Evolutionary conservation across 2,329 filamentous ascomycete genomes (phyloP).

Genomic region (Teratosphaeria viscida): DNA sequence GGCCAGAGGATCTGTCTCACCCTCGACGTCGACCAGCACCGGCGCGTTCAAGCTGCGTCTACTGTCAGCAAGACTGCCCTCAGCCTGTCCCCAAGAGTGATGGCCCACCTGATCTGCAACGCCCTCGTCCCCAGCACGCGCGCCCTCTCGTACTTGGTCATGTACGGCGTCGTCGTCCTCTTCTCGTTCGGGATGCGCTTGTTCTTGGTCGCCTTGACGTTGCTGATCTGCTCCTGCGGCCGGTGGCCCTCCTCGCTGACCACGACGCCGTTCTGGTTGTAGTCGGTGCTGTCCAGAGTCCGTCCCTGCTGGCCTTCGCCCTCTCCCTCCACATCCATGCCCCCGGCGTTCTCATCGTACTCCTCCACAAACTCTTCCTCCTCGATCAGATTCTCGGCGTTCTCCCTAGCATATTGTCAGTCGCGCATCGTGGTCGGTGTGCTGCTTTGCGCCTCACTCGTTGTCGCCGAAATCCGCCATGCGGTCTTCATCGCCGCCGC

Average conservation of each 20-base stretch:
- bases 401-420: slow-evolving; percentile 14
- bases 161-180: slow-evolving; percentile 88
- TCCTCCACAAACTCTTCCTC: slow-evolving; percentile 46
- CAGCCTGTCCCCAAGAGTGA: not conserved
- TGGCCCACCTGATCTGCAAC: slow-evolving; percentile 74
- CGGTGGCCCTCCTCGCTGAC: slow-evolving; percentile 42
- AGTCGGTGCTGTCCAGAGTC: slow-evolving; percentile 20
- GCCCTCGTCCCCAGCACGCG: slow-evolving; percentile 88
- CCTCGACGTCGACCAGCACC: slow-evolving; percentile 89
- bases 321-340: slow-evolving; percentile 11
- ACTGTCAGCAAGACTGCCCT: not conserved
- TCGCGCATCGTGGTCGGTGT: not conserved
- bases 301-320: slow-evolving; percentile 5
- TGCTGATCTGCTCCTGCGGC: slow-evolving; percentile 39
- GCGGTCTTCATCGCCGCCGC: slow-evolving; percentile 29
- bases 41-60: slow-evolving; percentile 81
- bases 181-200: slow-evolving; percentile 88
- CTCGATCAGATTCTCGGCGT: slow-evolving; percentile 29
- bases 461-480: slow-evolving; percentile 25
- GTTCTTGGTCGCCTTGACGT: slow-evolving; percentile 50
- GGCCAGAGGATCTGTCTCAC: slow-evolving; percentile 93
- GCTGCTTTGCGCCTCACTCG: slow-evolving; percentile 15
- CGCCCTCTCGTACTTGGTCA: slow-evolving; percentile 98
- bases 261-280: slow-evolving; percentile 30
- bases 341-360: slow-evolving; percentile 38